Evolutionary conservation across 1,284 basidiomycete species (phyloP), one percentile per base, ranked within the genome.

Genomic region (Phellinidium pouzarii): DNA sequence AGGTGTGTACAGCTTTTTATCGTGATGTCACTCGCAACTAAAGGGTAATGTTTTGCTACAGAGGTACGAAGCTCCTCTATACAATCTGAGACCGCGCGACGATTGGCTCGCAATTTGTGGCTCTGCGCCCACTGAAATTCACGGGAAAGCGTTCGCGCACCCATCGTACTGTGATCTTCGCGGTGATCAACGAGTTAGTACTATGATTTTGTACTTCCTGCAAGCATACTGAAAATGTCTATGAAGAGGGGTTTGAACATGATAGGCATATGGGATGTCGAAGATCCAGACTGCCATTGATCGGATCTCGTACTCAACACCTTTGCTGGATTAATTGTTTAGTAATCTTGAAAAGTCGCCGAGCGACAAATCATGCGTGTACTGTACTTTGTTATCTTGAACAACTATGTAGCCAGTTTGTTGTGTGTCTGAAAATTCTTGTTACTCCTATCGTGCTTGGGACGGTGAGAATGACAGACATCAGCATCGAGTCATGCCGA

Each of bases 241-340:
- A n/a, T 17, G 2, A 20, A 38, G 41, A 31, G 20, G 23, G 25
- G 48, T 11, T 22, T 22, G 2, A 22, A 19, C 34, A 51, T 51
- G 50, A 51, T 23, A 23, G 50, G 50, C n/a, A 27, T 51, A 8
- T 51, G 50, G 50, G 50, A 51, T 12, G 25, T 34, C 14, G 50
- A 51, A 7, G 26, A 44, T 12, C 44, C 23, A 9, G 9, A 7
- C 11, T 46, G 44, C 19, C 22, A 31, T 8, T 40, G 37, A 40
- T 40, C 14, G 19, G 37, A 11, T 19, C 7, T 40, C 14, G 7
- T 11, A n/a, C 14, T 20, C 3, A 40, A 40, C 7, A 17, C 37
- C n/a, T 40, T 17, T 17, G 8, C n/a, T n/a, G 37, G 37, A 22
- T 12, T 11, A 23, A n/a, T 44, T 12, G 12, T 5, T 44, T 14